Conservation (phyloP, 176 grass and related monocot genomes). For the Alopecurus myosuroides region DNA sequence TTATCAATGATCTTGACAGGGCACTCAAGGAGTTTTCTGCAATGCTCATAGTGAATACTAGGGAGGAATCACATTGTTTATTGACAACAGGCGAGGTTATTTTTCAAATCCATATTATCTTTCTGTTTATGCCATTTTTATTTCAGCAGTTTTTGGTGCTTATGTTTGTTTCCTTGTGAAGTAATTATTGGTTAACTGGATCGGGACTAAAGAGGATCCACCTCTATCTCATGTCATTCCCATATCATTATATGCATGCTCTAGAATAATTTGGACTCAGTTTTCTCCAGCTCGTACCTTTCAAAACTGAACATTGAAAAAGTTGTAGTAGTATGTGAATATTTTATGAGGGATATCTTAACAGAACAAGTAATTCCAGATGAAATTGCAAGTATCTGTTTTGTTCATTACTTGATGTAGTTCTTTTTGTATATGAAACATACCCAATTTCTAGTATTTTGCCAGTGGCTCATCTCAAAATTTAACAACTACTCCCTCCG, state of each 20-base stretch:
- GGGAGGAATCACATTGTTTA: constrained; percentile 24
- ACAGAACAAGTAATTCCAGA: not conserved
- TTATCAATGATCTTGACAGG: constrained; percentile 49
- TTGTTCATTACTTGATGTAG: not conserved
- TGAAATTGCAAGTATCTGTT: not conserved
- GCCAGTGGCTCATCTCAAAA: not conserved
- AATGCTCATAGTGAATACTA: constrained; percentile 27
- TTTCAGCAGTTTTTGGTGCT: not conserved
- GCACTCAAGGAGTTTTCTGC: constrained; percentile 73
- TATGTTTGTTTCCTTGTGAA: not conserved
- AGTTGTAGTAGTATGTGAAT: not conserved
- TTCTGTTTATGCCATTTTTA: not conserved
- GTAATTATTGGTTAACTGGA: not conserved
- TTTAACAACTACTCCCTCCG: not conserved
- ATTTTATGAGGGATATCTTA: not conserved
- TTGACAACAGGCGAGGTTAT: constrained; percentile 56
- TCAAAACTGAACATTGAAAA: not conserved
- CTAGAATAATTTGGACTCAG: not conserved
- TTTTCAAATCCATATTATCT: constrained; percentile 28
- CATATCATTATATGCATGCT: not conserved
- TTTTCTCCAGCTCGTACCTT: not conserved
- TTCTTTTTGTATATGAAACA: not conserved
- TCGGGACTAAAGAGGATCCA: not conserved
- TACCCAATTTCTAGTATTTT: not conserved
- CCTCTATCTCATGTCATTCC: not conserved